A percentile compares a stretch with the other conserved stretches of the same genome.
Conservation (phyloP, 768 basidiomycete species). For the Gloeopeniophorella convolvens region DNA sequence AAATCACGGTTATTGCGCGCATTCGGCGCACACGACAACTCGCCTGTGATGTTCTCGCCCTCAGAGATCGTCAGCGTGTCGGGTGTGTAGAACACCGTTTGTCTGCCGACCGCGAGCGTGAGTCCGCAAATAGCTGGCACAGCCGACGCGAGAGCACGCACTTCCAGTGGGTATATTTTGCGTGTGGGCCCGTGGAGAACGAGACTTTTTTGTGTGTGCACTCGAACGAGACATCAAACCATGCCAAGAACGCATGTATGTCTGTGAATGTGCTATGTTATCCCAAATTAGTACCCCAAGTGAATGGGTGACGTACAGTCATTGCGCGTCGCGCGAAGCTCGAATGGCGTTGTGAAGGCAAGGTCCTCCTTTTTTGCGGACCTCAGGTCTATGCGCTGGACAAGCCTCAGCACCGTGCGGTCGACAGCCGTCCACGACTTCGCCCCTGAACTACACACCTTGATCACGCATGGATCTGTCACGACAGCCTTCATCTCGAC, state of each 20-base stretch:
- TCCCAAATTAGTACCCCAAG: background rate
- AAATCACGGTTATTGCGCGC: constrained; percentile 90
- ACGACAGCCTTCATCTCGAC: constrained; percentile 95
- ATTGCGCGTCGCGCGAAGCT: constrained; percentile 74
- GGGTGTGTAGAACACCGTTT: constrained; percentile 98
- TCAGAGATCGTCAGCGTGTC: constrained; percentile 61
- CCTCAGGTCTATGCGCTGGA: constrained; percentile 78
- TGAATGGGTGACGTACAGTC: constrained; percentile 60
- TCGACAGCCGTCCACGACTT: background rate
- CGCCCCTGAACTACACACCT: constrained; percentile 39
- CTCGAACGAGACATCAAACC: constrained; percentile 97
- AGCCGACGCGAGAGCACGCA: constrained; percentile 36
- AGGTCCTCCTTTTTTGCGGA: constrained; percentile 96
- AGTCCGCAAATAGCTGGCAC: no score
- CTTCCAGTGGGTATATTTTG: constrained; percentile 97
- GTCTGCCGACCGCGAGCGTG: no score
- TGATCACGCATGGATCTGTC: constrained; percentile 85
- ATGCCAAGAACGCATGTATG: constrained; percentile 95
- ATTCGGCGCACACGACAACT: constrained; percentile 79
- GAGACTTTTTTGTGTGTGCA: constrained; percentile 93
- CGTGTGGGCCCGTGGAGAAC: constrained; percentile 97
- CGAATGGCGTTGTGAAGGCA: constrained; percentile 75
- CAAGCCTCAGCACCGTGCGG: constrained; percentile 4
- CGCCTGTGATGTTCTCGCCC: constrained; percentile 69
- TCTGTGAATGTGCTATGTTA: constrained; percentile 40